phyloP scores from a whole-genome alignment of 768 basidiomycete genomes.

The Asterophora parasitica region DNA sequence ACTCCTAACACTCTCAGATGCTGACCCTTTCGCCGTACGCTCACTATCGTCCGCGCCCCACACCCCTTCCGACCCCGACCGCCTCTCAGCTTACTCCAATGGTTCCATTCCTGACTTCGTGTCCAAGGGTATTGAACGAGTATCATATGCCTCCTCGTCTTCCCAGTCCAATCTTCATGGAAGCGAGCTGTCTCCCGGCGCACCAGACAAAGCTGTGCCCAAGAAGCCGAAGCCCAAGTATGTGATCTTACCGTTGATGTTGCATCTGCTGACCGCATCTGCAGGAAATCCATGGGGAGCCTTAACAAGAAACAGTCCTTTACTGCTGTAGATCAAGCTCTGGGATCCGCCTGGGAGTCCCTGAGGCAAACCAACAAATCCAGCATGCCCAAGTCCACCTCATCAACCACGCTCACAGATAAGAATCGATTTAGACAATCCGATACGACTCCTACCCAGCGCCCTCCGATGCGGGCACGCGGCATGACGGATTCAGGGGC shows the following conservation, averaged over 20 bases:
- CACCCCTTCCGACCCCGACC: conserved; percentile 39
- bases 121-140: conserved; percentile 37
- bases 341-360: conserved; percentile 22
- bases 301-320: conserved; percentile 21
- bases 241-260: conserved; percentile 1
- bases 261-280: conserved; percentile 1
- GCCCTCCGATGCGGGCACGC: conserved; percentile 42
- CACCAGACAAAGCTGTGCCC: background rate
- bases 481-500: conserved; percentile 42
- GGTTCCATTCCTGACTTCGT: conserved; percentile 42
- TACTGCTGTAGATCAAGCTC: conserved; percentile 16
- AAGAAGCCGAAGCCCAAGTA: conserved; percentile 17
- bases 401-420: conserved; percentile 27
- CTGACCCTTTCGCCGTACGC: conserved; percentile 59
- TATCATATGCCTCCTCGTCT: conserved; percentile 56
- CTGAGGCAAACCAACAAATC: conserved; percentile 14
- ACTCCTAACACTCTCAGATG: conserved; percentile 56
- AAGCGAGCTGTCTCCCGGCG: conserved; percentile 22
- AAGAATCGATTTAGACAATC: conserved; percentile 31
- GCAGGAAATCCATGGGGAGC: conserved; percentile 27
- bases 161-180: conserved; percentile 42
- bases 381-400: conserved; percentile 23
- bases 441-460: conserved; percentile 23
- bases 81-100: conserved; percentile 51
- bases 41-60: conserved; percentile 36